These are phyloP conservation scores for Nematocida homosporus DNA, from an alignment of 371 early-diverging fungal genomes.

Conservation along the genomic window DNA sequence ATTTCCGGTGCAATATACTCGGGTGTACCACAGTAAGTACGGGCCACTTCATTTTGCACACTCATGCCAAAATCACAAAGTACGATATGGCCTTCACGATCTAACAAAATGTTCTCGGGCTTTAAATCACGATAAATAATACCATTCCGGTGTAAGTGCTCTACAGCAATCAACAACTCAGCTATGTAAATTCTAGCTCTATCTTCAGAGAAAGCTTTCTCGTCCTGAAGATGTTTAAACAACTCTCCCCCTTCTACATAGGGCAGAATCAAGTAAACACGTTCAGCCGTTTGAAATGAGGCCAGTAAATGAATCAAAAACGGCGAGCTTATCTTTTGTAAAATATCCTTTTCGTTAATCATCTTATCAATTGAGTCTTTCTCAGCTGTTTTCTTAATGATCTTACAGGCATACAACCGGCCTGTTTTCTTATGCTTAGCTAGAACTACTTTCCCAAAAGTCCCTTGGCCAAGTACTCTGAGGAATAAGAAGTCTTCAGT, in stretches of 20 bases:
- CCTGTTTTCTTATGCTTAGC: constrained; percentile 72
- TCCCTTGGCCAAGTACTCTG: constrained; percentile 79
- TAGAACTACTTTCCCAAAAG: constrained; percentile 75
- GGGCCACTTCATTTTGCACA: not conserved
- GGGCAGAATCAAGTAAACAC: constrained; percentile 77
- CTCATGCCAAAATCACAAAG: constrained; percentile 68
- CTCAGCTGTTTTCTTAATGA: constrained; percentile 72
- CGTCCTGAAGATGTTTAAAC: constrained; percentile 79
- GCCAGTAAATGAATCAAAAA: constrained; percentile 47
- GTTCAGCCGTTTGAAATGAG: constrained; percentile 30
- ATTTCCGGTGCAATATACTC: constrained; percentile 86
- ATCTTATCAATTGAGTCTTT: constrained; percentile 69
- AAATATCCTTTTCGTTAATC: constrained; percentile 68
- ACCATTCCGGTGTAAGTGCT: constrained; percentile 82
- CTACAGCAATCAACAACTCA: constrained; percentile 79
- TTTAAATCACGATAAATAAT: constrained; percentile 97
- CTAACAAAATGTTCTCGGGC: constrained; percentile 87
- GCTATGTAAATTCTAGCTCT: constrained; percentile 86
- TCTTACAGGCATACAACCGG: constrained; percentile 86
- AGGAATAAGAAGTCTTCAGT: constrained; percentile 75
- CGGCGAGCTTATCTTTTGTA: constrained; percentile 23
- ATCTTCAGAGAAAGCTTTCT: constrained; percentile 64
- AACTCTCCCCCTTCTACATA: constrained; percentile 87
- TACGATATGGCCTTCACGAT: constrained; percentile 69
- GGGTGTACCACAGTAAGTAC: constrained; percentile 38